Conservation (phyloP, 176 grass and related monocot species). For the Luzula sylvatica region DNA sequence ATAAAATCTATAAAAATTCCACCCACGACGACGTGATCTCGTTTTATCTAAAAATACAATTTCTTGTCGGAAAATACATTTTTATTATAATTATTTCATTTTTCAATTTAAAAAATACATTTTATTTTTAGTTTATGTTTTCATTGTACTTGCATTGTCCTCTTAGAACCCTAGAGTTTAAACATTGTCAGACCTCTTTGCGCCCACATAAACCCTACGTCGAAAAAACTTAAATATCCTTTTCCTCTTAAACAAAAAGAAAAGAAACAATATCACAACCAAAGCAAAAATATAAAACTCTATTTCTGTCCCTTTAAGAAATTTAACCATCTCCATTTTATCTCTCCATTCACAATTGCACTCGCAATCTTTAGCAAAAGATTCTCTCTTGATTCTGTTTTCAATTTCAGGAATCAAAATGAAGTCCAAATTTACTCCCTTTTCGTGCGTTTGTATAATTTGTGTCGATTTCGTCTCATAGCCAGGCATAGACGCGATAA, state of each 20-base stretch:
- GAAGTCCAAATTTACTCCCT: constrained; percentile 56
- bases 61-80: no score
- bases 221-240: constrained; percentile 18
- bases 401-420: constrained; percentile 40
- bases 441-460: constrained; percentile 38
- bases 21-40: no score
- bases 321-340: constrained; percentile 12
- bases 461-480: constrained; percentile 48
- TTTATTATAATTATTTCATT: no score
- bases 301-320: no score
- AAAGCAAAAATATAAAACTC: constrained; percentile 38
- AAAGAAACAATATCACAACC: constrained; percentile 32
- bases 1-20: no score
- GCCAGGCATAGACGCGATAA: constrained; percentile 56
- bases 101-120: no score
- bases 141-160: no score
- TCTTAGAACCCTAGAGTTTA: constrained; percentile 8
- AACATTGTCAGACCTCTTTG: constrained; percentile 34
- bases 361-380: no score
- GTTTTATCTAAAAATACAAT: no score
- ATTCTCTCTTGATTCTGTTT: not conserved
- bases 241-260: constrained; percentile 53
- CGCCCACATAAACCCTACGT: constrained; percentile 9
- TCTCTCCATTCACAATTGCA: constrained; percentile 31
- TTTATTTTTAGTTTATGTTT: no score